Conservation (phyloP, 2,329 filamentous ascomycete species). For the Talaromyces sp. region DNA sequence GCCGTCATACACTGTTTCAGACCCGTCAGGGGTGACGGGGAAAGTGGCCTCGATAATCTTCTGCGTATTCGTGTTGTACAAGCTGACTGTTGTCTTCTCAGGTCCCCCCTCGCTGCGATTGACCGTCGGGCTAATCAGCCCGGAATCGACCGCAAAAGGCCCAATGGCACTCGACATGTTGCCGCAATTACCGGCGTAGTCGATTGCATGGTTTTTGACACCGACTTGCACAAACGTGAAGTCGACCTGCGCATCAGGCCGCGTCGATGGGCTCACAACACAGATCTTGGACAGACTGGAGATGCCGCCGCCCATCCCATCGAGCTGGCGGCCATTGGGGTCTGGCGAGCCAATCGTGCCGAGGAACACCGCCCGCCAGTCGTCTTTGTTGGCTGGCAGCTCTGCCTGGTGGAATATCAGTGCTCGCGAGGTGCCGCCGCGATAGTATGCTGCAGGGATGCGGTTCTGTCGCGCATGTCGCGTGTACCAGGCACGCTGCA, state of each 20-base stretch:
- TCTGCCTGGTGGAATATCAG: conserved; percentile 54
- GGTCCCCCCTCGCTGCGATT: conserved; percentile 18
- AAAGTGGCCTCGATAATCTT: conserved; percentile 60
- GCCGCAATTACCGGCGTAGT: conserved; percentile 68
- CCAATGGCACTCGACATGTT: conserved; percentile 67
- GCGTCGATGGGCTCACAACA: conserved; percentile 52
- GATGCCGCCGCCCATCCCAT: conserved; percentile 66
- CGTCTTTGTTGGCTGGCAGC: conserved; percentile 42
- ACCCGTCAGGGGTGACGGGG: conserved; percentile 38
- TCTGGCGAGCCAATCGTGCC: conserved; percentile 62
- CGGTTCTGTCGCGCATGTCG: conserved; percentile 19
- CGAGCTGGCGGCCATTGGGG: conserved; percentile 62
- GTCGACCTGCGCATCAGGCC: conserved; percentile 54
- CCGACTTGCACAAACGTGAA: conserved; percentile 69
- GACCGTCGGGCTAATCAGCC: conserved; percentile 34
- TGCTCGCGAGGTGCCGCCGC: conserved; percentile 65
- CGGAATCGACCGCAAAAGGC: conserved; percentile 57
- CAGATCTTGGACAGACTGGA: conserved; percentile 68
- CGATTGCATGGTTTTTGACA: conserved; percentile 56
- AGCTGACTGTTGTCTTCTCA: conserved; percentile 45
- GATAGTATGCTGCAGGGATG: conserved; percentile 56
- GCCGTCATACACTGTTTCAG: conserved; percentile 46
- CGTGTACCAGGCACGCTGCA: not conserved
- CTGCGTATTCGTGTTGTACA: conserved; percentile 67
- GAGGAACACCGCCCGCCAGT: conserved; percentile 54